phyloP scores from a whole-genome alignment of 148 eudicot species.

The Fagopyrum esculentum region DNA sequence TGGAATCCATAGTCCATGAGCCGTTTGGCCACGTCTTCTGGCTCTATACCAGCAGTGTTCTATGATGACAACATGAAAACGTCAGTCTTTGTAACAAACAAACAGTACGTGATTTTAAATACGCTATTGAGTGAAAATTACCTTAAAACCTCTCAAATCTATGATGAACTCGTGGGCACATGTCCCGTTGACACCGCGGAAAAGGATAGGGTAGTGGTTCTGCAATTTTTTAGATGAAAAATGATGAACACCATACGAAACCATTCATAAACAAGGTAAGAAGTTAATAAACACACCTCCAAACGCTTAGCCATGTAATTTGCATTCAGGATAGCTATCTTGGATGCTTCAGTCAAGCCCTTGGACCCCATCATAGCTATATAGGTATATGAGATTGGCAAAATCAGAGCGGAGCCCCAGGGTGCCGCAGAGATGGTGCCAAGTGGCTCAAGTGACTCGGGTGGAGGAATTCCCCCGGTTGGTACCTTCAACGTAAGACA shows the following conservation, averaged over 20 bases:
- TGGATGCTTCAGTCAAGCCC: constrained; percentile 94
- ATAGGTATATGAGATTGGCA: constrained; percentile 94
- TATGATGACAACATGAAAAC: constrained; percentile 16
- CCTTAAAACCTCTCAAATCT: constrained; percentile 95
- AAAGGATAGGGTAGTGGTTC: constrained; percentile 82
- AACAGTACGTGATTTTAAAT: not conserved
- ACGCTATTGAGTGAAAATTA: constrained; percentile 4
- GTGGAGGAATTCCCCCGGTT: constrained; percentile 89
- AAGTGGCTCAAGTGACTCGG: constrained; percentile 61
- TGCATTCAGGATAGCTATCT: constrained; percentile 89
- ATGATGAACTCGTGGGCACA: constrained; percentile 92
- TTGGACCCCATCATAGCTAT: constrained; percentile 99
- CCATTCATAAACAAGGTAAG: not conserved
- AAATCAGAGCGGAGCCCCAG: constrained; percentile 95
- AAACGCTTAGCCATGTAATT: constrained; percentile 98
- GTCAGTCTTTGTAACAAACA: not conserved
- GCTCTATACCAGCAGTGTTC: constrained; percentile 93
- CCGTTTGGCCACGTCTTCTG: constrained; percentile 98
- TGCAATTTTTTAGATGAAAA: constrained; percentile 19
- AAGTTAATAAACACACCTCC: constrained; percentile 46
- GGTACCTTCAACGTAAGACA: constrained; percentile 39
- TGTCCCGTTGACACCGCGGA: constrained; percentile 99
- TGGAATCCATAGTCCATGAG: constrained; percentile 98
- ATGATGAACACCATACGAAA: constrained; percentile 1
- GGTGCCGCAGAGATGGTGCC: constrained; percentile 98